These are phyloP conservation scores for Saccharomyces hybrid DNA, from an alignment of 1,139 yeast genomes.

Conservation along the genomic window DNA sequence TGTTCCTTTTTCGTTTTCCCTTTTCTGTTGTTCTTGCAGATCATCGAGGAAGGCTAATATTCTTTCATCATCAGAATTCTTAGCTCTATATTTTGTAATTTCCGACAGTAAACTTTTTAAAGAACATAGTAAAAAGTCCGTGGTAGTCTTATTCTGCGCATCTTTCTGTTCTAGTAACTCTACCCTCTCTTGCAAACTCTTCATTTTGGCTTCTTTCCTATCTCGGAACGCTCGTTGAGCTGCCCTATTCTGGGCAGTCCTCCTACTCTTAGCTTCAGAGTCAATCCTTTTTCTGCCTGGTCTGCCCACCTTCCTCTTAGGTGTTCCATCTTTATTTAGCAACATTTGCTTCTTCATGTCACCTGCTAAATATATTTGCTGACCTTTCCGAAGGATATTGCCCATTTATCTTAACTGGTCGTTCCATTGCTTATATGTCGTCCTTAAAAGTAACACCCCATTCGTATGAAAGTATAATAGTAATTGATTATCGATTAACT, in stretches of 20 bases:
- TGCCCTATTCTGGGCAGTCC: slow-evolving; percentile 95
- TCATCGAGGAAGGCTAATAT: neutral
- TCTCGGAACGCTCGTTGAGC: slow-evolving; percentile 97
- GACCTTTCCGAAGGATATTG: neutral
- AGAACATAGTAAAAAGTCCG: slow-evolving; percentile 67
- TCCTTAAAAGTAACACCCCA: neutral
- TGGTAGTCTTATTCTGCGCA: slow-evolving; percentile 54
- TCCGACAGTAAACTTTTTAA: slow-evolving; percentile 67
- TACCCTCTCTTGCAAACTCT: slow-evolving; percentile 78
- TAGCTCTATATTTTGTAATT: slow-evolving; percentile 54
- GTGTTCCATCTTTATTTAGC: neutral
- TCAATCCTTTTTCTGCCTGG: slow-evolving; percentile 73
- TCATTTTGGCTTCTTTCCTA: slow-evolving; percentile 80
- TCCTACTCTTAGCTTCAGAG: slow-evolving; percentile 71
- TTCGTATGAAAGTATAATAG: neutral
- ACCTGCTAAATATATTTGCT: neutral
- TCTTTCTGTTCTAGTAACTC: slow-evolving; percentile 61
- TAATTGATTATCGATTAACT: neutral
- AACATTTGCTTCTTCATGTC: neutral
- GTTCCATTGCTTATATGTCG: neutral
- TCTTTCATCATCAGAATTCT: slow-evolving; percentile 9
- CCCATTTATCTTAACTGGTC: neutral
- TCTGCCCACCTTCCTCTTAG: slow-evolving; percentile 32
- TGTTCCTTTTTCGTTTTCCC: neutral
- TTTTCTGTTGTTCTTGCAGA: neutral